These are phyloP conservation scores for Scenedesmus sp. DNA, from an alignment of 163 green algal species.

Conservation along the genomic window DNA sequence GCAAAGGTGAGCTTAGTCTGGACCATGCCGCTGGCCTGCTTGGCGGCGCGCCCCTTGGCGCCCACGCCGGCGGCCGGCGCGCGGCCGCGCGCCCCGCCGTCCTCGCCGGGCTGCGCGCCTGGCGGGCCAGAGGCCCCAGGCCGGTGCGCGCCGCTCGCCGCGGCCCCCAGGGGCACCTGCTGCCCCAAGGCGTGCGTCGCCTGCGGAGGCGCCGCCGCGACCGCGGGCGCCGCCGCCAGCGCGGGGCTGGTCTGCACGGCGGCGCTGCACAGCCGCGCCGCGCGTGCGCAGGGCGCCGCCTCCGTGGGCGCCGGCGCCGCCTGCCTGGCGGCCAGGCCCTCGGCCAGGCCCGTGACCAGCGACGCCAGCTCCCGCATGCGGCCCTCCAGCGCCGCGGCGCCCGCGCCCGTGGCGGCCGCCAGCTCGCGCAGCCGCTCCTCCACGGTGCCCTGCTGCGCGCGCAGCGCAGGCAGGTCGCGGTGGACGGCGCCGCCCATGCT, in stretches of 20 bases:
- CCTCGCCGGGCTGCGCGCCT: background rate
- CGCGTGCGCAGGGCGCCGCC: too few relatives aligned
- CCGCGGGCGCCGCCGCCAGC: background rate
- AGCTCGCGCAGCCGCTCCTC: background rate
- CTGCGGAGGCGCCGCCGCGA: too few relatives aligned
- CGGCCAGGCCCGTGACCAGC: background rate
- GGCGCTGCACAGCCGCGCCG: too few relatives aligned
- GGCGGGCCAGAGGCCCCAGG: background rate
- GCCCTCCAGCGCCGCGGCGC: background rate
- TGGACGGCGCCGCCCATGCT: background rate
- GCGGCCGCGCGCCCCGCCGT: too few relatives aligned
- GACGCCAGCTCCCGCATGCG: background rate
- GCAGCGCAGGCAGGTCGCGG: background rate
- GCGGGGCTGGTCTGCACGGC: constrained; percentile 6
- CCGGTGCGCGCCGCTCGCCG: too few relatives aligned
- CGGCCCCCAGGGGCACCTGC: background rate
- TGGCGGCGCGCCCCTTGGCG: background rate
- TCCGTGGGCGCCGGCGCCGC: too few relatives aligned
- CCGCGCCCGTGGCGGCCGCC: background rate
- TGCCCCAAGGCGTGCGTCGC: too few relatives aligned
- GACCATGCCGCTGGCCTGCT: constrained; percentile 4
- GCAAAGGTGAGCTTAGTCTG: constrained; percentile 8
- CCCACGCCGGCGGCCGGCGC: too few relatives aligned
- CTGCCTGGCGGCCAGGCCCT: constrained; percentile 17
- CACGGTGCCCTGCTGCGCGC: constrained; percentile 5